Evolutionary conservation across 768 basidiomycete genomes (phyloP).

Genomic region (Auricularia auricula-judae): DNA sequence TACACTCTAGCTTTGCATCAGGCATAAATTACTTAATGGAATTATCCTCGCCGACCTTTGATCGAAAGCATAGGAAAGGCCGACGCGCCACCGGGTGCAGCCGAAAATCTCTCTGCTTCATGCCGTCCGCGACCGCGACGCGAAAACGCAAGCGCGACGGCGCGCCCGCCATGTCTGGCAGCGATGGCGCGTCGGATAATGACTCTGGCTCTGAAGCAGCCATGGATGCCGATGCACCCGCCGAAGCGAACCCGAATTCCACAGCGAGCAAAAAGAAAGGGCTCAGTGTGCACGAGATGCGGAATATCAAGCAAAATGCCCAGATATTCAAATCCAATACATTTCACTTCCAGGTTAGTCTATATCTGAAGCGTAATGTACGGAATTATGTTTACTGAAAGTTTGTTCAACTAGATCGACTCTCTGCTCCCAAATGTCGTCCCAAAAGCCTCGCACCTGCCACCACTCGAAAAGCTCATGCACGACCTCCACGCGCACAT

Average conservation of each 20-base stretch:
- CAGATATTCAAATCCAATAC: conserved; percentile 67
- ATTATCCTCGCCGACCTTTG: too few relatives aligned
- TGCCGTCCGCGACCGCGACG: neutral
- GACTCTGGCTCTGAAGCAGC: neutral
- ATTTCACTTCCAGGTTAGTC: conserved; percentile 71
- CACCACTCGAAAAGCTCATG: conserved; percentile 59
- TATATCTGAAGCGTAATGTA: neutral
- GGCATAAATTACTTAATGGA: too few relatives aligned
- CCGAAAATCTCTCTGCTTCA: neutral
- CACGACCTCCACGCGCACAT: conserved; percentile 57
- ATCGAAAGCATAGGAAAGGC: too few relatives aligned
- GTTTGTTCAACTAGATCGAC: conserved; percentile 11
- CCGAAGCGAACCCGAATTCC: neutral
- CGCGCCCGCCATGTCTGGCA: neutral
- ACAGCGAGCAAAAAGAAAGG: neutral
- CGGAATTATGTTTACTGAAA: neutral
- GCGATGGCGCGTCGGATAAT: neutral
- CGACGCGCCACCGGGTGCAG: too few relatives aligned
- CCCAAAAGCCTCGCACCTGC: conserved; percentile 45
- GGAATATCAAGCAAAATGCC: conserved; percentile 59
- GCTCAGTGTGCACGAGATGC: conserved; percentile 34
- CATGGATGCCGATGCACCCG: neutral
- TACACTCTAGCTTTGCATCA: too few relatives aligned
- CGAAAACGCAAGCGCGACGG: neutral
- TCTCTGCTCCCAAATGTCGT: conserved; percentile 63